phyloP scores from a whole-genome alignment of 495 filamentous ascomycete species.

The Podospora australis region DNA sequence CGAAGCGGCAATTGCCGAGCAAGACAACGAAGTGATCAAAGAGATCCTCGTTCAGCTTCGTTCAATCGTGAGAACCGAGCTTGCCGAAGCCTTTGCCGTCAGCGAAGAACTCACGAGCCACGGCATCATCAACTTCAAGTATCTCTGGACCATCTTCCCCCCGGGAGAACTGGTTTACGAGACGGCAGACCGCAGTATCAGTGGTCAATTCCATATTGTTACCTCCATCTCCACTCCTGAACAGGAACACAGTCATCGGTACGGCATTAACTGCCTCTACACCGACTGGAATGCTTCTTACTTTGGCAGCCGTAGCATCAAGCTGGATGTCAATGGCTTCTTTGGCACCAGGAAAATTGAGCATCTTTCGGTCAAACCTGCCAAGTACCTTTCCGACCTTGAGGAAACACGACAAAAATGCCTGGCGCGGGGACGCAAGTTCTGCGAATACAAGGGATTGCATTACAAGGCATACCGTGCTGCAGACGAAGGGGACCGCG shows the following conservation, averaged over 20 bases:
- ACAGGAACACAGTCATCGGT: slow-evolving; percentile 36
- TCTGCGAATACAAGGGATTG: slow-evolving; percentile 43
- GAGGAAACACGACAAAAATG: not conserved
- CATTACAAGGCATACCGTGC: slow-evolving; percentile 51
- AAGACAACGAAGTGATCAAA: slow-evolving; percentile 12
- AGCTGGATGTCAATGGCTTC: not conserved
- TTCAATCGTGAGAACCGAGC: slow-evolving; percentile 15
- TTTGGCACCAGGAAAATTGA: not conserved
- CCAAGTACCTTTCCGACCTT: not conserved
- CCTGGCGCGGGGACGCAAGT: slow-evolving; percentile 22
- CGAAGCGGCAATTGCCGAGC: slow-evolving; percentile 13
- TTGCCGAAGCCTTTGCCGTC: slow-evolving; percentile 19
- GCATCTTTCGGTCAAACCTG: not conserved
- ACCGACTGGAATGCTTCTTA: not conserved
- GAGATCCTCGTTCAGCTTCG: slow-evolving; percentile 15
- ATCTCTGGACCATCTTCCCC: slow-evolving; percentile 29
- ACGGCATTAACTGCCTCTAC: not conserved
- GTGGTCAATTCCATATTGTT: slow-evolving; percentile 48
- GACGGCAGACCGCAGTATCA: slow-evolving; percentile 42
- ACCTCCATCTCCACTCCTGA: slow-evolving; percentile 45
- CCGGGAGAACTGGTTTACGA: slow-evolving; percentile 21
- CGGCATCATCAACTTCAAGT: slow-evolving; percentile 20
- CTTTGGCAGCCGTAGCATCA: not conserved
- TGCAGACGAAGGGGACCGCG: not conserved
- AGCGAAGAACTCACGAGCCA: slow-evolving; percentile 13